phyloP scores from a whole-genome alignment of 805 yeast genomes.

The Sugiyamaella boreocaroliniensis region DNA sequence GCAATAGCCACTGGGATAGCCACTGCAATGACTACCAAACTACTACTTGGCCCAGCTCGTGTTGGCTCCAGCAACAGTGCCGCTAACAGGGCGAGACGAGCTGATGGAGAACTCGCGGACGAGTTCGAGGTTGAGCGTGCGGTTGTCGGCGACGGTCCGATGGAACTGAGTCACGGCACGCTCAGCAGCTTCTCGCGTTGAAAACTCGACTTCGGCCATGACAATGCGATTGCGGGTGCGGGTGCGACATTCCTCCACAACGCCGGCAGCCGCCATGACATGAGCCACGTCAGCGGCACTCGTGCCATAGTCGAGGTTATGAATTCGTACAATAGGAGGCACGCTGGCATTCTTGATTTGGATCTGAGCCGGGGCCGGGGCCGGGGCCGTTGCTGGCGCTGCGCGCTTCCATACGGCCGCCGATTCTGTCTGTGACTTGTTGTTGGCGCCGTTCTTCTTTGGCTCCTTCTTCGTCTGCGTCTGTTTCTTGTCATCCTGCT shows the following conservation, averaged over 20 bases:
- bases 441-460: neutral
- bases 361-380: too few species aligned
- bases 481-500: neutral
- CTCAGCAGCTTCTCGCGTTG: constrained; percentile 25
- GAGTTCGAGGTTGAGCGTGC: constrained; percentile 33
- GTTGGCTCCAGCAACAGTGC: neutral
- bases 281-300: constrained; percentile 26
- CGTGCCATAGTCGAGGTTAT: constrained; percentile 30
- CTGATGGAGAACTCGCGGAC: constrained; percentile 17
- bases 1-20: too few species aligned
- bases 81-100: neutral
- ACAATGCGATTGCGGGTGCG: constrained; percentile 12
- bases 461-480: too few species aligned
- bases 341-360: constrained; percentile 16
- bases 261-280: constrained; percentile 23
- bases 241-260: constrained; percentile 19
- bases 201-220: constrained; percentile 25
- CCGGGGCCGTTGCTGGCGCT: too few species aligned
- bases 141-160: constrained; percentile 45
- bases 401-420: neutral
- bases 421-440: neutral
- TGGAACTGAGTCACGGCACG: constrained; percentile 33
- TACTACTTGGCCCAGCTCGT: neutral
- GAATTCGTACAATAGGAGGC: constrained; percentile 25
- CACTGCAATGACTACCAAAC: too few species aligned